Percentiles rank a stretch among this genome's conserved stretches.
Evolutionary conservation across 306 rosid genomes (phyloP).

Genomic region (Hippophae rhamnoides): DNA sequence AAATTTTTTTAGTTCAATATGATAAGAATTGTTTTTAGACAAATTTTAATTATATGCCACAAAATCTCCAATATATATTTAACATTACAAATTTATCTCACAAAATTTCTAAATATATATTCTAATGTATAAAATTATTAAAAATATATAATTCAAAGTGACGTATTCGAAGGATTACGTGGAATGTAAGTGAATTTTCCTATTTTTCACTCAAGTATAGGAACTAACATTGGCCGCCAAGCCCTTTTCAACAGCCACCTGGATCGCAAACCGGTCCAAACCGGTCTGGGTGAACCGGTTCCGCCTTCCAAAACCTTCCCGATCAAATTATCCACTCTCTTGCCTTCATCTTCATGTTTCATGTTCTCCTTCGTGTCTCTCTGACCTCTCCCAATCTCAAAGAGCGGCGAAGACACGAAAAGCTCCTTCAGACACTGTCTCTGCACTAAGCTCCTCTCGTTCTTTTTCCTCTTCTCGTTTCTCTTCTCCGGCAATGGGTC

Average conservation of each 20-base stretch:
- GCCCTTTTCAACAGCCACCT: conserved; percentile 51
- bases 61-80: too few species aligned
- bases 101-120: too few species aligned
- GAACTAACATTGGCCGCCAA: conserved; percentile 72
- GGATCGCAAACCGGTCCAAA: conserved; percentile 57
- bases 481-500: conserved; percentile 14
- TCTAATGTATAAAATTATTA: too few species aligned
- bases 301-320: conserved; percentile 13
- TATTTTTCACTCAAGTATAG: conserved; percentile 45
- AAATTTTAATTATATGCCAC: too few species aligned
- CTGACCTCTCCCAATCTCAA: conserved; percentile 14
- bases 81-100: too few species aligned
- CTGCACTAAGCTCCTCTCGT: conserved; percentile 32
- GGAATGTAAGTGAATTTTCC: too few species aligned
- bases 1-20: background rate
- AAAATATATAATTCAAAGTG: too few species aligned
- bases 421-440: conserved; percentile 59
- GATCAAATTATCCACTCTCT: too few species aligned
- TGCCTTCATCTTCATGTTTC: too few species aligned
- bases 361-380: background rate
- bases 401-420: conserved; percentile 60
- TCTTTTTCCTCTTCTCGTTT: background rate
- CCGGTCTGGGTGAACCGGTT: conserved; percentile 46
- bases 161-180: too few species aligned
- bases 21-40: too few species aligned